Evolutionary conservation across 176 grass and related monocot genomes (phyloP).

Genomic region (Hsuehochloa calcarea): DNA sequence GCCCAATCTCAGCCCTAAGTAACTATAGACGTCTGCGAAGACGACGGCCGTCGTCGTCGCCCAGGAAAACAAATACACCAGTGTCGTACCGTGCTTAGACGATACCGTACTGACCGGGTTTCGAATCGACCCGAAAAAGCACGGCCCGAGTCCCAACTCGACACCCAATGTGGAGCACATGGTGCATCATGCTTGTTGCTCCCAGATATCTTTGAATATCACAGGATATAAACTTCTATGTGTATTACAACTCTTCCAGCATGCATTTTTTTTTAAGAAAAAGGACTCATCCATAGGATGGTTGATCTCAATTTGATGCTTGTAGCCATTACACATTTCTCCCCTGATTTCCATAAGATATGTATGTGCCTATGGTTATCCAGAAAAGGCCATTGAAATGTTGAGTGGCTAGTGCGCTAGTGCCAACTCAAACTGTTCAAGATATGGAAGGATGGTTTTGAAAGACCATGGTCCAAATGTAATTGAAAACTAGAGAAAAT

Average conservation of each 20-base stretch:
- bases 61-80: no score
- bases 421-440: background rate
- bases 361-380: background rate
- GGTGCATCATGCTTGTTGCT: conserved; percentile 23
- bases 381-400: background rate
- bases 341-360: background rate
- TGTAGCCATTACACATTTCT: background rate
- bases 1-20: no score
- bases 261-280: background rate
- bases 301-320: background rate
- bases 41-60: no score
- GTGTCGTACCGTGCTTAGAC: no score
- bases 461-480: background rate
- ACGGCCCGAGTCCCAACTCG: no score
- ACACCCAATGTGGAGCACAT: conserved; percentile 52
- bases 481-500: conserved; percentile 9
- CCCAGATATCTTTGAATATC: conserved; percentile 43
- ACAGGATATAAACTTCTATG: conserved; percentile 15
- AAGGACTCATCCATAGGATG: background rate
- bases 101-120: no score
- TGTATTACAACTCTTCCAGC: conserved; percentile 35
- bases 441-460: background rate
- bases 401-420: background rate
- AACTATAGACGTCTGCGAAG: no score
- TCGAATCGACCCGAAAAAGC: no score